phyloP scores from a whole-genome alignment of 1,139 yeast species.

The Debaryomyces robertsiae region DNA sequence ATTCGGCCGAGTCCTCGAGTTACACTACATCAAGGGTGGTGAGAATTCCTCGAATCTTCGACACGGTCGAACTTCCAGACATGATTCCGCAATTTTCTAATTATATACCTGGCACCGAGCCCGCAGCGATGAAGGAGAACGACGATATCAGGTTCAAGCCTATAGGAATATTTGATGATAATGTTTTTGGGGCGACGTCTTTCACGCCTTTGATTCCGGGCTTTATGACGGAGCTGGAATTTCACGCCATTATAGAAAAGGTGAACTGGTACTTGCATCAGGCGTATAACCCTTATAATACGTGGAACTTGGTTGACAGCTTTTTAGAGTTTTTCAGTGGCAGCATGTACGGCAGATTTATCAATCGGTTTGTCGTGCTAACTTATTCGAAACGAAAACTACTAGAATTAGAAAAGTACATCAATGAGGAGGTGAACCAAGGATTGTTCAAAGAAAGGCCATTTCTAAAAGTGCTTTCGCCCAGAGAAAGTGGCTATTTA shows the following conservation, averaged over 20 bases:
- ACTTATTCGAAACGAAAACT: conserved; percentile 32
- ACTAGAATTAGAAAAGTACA: conserved; percentile 47
- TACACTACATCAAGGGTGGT: conserved; percentile 55
- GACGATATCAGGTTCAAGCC: conserved; percentile 27
- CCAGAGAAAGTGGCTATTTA: conserved; percentile 60
- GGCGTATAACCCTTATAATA: conserved; percentile 43
- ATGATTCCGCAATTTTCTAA: conserved; percentile 62
- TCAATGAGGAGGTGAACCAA: conserved; percentile 41
- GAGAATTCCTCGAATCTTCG: conserved; percentile 59
- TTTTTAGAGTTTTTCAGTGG: conserved; percentile 51
- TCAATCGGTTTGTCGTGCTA: conserved; percentile 20
- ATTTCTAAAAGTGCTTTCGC: conserved; percentile 51
- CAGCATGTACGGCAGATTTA: conserved; percentile 29
- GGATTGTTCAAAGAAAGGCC: conserved; percentile 20
- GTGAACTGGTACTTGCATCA: conserved; percentile 48
- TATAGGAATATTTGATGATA: conserved; percentile 42
- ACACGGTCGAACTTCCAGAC: conserved; percentile 30
- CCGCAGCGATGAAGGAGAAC: conserved; percentile 53
- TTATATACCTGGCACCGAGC: conserved; percentile 63
- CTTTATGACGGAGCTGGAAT: conserved; percentile 38
- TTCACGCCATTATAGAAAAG: conserved; percentile 37
- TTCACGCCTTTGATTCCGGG: conserved; percentile 54
- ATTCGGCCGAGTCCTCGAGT: conserved; percentile 25
- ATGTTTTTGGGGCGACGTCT: conserved; percentile 55
- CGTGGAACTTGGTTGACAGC: conserved; percentile 41